Conservation (phyloP, 495 filamentous ascomycete species). For the Aspergillus ellipticus region DNA sequence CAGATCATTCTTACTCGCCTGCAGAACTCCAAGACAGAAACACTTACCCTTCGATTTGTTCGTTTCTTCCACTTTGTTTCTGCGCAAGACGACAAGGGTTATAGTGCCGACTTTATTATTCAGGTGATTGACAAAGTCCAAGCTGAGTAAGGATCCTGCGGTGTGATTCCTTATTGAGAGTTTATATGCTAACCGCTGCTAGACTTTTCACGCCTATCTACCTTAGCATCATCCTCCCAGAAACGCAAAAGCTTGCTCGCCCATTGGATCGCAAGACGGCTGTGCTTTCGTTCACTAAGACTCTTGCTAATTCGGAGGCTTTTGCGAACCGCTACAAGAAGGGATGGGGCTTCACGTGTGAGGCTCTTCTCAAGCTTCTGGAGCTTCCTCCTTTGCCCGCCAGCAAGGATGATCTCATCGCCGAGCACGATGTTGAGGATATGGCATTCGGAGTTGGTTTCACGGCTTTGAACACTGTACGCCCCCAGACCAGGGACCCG, state of each 20-base stretch:
- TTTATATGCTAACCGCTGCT: slow-evolving; percentile 19
- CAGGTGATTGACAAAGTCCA: slow-evolving; percentile 76
- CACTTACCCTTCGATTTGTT: slow-evolving; percentile 74
- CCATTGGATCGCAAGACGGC: slow-evolving; percentile 91
- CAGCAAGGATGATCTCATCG: slow-evolving; percentile 68
- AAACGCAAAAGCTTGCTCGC: slow-evolving; percentile 78
- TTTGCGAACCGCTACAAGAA: slow-evolving; percentile 75
- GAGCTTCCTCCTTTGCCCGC: slow-evolving; percentile 77
- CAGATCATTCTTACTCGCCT: slow-evolving; percentile 78
- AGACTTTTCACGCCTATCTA: slow-evolving; percentile 83
- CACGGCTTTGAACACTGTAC: slow-evolving; percentile 85
- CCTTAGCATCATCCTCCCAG: slow-evolving; percentile 76
- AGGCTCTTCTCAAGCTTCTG: slow-evolving; percentile 80
- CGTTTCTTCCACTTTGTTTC: slow-evolving; percentile 91
- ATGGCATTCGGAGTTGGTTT: slow-evolving; percentile 91
- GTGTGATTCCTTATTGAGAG: background rate
- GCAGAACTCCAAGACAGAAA: slow-evolving; percentile 73
- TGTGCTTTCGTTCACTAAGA: slow-evolving; percentile 87
- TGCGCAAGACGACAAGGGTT: slow-evolving; percentile 67
- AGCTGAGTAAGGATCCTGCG: slow-evolving; percentile 46
- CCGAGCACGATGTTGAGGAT: slow-evolving; percentile 88
- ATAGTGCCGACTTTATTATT: slow-evolving; percentile 88
- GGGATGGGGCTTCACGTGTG: slow-evolving; percentile 84
- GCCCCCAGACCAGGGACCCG: slow-evolving; percentile 61
- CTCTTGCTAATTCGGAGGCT: slow-evolving; percentile 72